Evolutionary conservation across 192 early-diverging fungal species (phyloP), one percentile per base, ranked within the genome.

Genomic region (Powellomyces hirtus): DNA sequence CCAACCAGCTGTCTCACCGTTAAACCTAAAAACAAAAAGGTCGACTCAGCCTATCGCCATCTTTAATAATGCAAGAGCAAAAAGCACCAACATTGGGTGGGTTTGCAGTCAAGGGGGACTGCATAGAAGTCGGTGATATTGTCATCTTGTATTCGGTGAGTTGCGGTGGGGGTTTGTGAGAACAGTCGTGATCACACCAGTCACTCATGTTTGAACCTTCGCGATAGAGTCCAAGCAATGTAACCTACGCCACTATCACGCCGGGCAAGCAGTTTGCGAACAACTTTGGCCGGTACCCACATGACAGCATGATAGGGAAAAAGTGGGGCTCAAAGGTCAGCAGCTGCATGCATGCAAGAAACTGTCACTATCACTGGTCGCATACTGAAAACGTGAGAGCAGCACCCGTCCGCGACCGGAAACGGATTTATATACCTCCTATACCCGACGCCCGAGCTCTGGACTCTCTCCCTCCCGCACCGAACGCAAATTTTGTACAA

Each of bases 401-500:
- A 93, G 80, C 62, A 91, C 36, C 68, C 77, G 20, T 86, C 89
- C 27, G 64, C 67, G 24, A 84, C 78, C 16, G 86, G 84, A 20
- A 83, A 77, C 56, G 92, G 90, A 7, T 94, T 89, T 64, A 80
- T 96, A 10, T 93, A 91, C 65, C 74, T 98, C 20, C 81, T 98
- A 20, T 86, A 92, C 44, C 94, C 94, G 8, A 96, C 95, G 0
- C 96, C 96, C 0, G 96, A 96, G 68, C 85, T 98, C 27, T 98
- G 96, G 96, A 98, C 96, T 0, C 77, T 87, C 50, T 83, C 87
- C 7, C 80, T 98, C 16, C 94, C 95, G 13, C 96, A 98, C 69
- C 85, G 96, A 40, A 98, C 96, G 11, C 96, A 98, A 77, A 98
- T 98, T 42, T 78, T 98, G 24, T 98, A 98, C 68, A 74, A 90